Evolutionary conservation across 192 early-diverging fungal species (phyloP).

Genomic region (Radiomyces spectabilis): DNA sequence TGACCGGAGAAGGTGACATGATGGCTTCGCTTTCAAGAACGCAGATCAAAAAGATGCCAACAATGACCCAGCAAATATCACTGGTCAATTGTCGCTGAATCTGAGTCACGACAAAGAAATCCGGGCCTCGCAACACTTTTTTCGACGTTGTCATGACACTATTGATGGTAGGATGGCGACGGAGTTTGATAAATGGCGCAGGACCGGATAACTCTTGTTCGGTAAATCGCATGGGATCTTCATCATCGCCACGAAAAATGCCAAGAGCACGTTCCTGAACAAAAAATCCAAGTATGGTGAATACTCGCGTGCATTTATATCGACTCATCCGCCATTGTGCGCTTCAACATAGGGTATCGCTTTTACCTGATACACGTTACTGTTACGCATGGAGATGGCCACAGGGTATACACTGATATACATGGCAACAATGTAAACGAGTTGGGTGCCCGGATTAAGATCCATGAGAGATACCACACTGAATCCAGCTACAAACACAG

Average conservation of each 20-base stretch:
- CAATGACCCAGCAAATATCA: conserved; percentile 27
- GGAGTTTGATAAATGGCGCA: conserved; percentile 3
- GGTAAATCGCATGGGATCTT: neutral
- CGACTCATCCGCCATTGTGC: neutral
- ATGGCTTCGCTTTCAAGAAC: conserved; percentile 18
- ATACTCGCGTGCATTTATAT: neutral
- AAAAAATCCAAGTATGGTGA: neutral
- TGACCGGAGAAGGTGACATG: conserved; percentile 16
- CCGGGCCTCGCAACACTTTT: conserved; percentile 16
- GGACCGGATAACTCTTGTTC: neutral
- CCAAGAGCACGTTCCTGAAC: conserved; percentile 25
- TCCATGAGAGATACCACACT: conserved; percentile 10
- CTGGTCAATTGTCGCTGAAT: conserved; percentile 29
- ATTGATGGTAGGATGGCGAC: conserved; percentile 8
- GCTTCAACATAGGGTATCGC: no score
- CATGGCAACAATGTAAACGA: conserved; percentile 29
- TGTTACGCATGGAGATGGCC: conserved; percentile 28
- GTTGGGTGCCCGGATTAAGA: conserved; percentile 19
- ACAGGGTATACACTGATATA: conserved; percentile 31
- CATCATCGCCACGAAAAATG: conserved; percentile 16
- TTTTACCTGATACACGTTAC: conserved; percentile 27
- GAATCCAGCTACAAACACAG: conserved; percentile 27
- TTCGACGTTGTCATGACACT: conserved; percentile 16
- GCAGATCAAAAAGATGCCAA: conserved; percentile 17
- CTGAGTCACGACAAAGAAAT: conserved; percentile 30